Evolutionary conservation across 2,329 filamentous ascomycete species (phyloP).

Genomic region (Trichoderma hamatum): DNA sequence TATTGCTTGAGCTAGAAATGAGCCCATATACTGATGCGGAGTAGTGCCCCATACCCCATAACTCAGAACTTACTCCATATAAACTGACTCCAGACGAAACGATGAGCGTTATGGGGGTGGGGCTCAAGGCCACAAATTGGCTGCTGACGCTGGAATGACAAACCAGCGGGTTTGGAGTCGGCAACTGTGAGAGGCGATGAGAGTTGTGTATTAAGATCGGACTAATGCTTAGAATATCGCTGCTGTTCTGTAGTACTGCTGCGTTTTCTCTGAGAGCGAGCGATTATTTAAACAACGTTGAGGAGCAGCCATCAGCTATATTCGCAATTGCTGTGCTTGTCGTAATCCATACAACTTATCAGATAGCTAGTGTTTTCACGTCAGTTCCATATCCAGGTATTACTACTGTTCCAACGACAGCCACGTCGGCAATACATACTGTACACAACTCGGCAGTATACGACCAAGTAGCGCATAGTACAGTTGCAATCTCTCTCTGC

Average conservation of each 20-base stretch:
- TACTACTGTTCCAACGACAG: not conserved
- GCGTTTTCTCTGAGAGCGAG: not conserved
- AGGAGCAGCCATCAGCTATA: not conserved
- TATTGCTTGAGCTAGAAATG: not conserved
- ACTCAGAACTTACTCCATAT: not conserved
- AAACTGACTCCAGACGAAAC: not conserved
- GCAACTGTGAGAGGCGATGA: not conserved
- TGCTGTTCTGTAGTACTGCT: not conserved
- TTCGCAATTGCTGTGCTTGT: not conserved
- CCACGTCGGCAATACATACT: not conserved
- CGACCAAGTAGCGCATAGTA: not conserved
- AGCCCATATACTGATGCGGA: not conserved
- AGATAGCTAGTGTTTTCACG: too few relatives aligned
- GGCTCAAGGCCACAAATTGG: not conserved
- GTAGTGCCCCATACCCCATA: not conserved
- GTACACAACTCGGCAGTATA: not conserved
- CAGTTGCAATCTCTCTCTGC: not conserved
- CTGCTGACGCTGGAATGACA: slow-evolving; percentile 20
- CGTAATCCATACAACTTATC: not conserved
- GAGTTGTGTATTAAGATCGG: not conserved
- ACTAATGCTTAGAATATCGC: not conserved
- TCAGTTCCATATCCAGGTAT: not conserved
- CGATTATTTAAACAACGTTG: not conserved
- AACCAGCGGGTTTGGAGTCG: not conserved
- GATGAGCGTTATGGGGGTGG: not conserved